Conservation (phyloP, 331 rosid species). For the Quercus lobata region DNA sequence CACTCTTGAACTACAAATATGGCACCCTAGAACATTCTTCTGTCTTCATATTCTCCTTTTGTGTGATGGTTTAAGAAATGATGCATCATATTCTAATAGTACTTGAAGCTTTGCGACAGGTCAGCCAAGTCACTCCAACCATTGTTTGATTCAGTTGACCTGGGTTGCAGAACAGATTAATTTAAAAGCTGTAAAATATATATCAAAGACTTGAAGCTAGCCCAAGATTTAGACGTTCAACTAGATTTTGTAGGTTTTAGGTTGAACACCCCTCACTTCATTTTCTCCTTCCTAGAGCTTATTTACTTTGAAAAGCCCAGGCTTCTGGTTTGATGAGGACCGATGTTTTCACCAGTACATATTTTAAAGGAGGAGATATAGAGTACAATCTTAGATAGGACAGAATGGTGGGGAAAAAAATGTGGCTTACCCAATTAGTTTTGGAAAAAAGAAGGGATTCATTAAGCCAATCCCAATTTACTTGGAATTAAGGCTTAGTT, state of each 20-base stretch:
- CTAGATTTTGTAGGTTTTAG: not conserved
- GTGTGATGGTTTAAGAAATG: not conserved
- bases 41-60: not conserved
- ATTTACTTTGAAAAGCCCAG: not conserved
- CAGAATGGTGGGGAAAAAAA: not conserved
- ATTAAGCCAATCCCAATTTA: not conserved
- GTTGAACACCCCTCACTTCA: not conserved
- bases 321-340: not conserved
- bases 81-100: not conserved
- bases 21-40: not conserved
- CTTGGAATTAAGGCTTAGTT: not conserved
- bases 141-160: not conserved
- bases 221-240: not conserved
- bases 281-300: no score
- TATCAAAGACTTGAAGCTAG: not conserved
- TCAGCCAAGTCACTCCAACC: not conserved
- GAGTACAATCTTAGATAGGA: not conserved
- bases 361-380: not conserved
- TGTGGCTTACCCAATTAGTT: not conserved
- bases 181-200: not conserved
- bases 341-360: not conserved
- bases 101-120: not conserved
- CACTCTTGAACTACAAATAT: not conserved
- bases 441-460: not conserved
- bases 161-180: not conserved